Conservation (phyloP, 768 basidiomycete species). For the Amanita exitialis region DNA sequence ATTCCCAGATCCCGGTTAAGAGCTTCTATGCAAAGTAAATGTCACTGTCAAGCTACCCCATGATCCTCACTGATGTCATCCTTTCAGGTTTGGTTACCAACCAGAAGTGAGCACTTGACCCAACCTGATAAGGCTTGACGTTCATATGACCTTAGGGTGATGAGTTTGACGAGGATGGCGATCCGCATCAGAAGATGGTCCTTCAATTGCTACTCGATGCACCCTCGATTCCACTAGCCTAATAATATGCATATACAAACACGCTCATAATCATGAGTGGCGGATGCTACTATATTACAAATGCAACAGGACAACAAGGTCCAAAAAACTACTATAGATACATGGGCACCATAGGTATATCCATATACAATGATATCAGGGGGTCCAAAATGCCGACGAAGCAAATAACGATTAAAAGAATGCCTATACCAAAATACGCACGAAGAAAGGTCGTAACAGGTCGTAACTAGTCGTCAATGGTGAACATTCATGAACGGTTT, state of each 20-base stretch:
- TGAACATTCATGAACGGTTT: constrained; percentile 20
- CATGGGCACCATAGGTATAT: constrained; percentile 2
- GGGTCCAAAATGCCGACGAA: neutral
- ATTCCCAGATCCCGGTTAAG: constrained; percentile 67
- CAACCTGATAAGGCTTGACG: neutral
- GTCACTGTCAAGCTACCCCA: neutral
- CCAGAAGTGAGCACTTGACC: constrained; percentile 6
- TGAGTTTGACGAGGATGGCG: constrained; percentile 76
- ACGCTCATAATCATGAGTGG: constrained; percentile 2
- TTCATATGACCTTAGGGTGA: constrained; percentile 38
- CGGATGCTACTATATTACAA: constrained; percentile 5
- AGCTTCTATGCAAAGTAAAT: constrained; percentile 72
- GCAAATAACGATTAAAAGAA: neutral
- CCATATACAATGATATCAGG: constrained; percentile 5
- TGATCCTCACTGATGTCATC: constrained; percentile 7
- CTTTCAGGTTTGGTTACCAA: constrained; percentile 22
- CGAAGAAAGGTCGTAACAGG: constrained; percentile 21
- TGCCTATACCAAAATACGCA: neutral
- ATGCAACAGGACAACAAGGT: neutral
- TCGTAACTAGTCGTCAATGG: constrained; percentile 11
- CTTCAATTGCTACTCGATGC: constrained; percentile 30
- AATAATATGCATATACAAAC: neutral
- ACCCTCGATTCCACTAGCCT: neutral
- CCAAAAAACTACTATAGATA: constrained; percentile 7
- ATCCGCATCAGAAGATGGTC: constrained; percentile 81